phyloP scores from a whole-genome alignment of 2,329 filamentous ascomycete species.

The Penicillium sp. region DNA sequence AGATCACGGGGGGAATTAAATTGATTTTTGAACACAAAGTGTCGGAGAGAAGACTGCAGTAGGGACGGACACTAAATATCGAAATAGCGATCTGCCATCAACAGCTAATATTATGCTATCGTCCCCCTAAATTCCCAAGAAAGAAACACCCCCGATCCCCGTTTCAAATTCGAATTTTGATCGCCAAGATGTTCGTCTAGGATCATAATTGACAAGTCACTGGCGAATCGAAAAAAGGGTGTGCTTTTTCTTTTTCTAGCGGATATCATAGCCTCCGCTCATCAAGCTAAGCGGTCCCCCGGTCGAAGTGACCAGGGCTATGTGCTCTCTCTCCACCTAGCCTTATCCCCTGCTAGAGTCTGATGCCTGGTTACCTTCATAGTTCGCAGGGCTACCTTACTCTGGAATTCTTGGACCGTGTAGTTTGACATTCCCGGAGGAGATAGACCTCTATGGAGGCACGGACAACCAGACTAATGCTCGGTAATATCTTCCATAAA shows the following conservation, averaged over 20 bases:
- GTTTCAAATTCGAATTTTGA: constrained; percentile 8
- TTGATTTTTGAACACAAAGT: background rate
- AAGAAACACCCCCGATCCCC: background rate
- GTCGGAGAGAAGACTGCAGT: background rate
- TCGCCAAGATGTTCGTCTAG: constrained; percentile 8
- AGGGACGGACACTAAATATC: background rate
- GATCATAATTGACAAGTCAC: constrained; percentile 10
- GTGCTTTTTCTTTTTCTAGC: constrained; percentile 1
- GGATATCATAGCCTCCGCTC: constrained; percentile 7
- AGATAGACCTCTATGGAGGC: background rate
- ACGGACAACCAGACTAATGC: background rate
- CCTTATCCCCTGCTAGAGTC: background rate
- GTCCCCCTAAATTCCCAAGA: background rate
- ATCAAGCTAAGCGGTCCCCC: constrained; percentile 1
- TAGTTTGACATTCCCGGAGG: background rate
- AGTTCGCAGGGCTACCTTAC: background rate
- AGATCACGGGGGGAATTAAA: background rate
- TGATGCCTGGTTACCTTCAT: background rate
- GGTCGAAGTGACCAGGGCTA: background rate
- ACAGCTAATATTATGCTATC: background rate
- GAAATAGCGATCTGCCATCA: background rate
- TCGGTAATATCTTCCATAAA: background rate
- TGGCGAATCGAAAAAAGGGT: constrained; percentile 1
- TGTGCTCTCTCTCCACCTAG: constrained; percentile 5
- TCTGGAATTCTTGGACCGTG: background rate